A percentile compares a stretch with the other conserved stretches of the same genome.
phyloP scores from a whole-genome alignment of 1,284 basidiomycete genomes.

The Volvariella surrecta region DNA sequence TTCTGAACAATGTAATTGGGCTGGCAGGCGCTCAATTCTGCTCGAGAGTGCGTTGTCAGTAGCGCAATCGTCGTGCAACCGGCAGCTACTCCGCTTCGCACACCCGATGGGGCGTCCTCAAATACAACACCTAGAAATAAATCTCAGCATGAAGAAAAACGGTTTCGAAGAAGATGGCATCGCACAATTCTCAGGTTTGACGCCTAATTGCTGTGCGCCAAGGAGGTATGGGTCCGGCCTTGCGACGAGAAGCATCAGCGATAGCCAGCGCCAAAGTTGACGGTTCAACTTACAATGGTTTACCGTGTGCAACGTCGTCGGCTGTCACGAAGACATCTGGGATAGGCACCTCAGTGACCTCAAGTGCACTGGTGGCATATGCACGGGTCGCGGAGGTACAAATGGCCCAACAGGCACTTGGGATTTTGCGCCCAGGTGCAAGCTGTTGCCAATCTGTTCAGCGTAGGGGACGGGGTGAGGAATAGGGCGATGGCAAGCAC shows the following conservation, averaged over 20 bases:
- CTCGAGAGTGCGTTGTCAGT: conserved; percentile 67
- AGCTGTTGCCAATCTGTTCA: conserved; percentile 25
- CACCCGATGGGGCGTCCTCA: conserved; percentile 81
- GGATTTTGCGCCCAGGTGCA: conserved; percentile 30
- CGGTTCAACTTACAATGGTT: conserved; percentile 51
- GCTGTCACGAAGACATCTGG: conserved; percentile 70
- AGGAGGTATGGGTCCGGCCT: conserved; percentile 83
- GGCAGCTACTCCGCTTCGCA: conserved; percentile 66
- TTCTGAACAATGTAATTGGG: conserved; percentile 59
- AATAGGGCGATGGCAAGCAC: no score
- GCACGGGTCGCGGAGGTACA: conserved; percentile 59
- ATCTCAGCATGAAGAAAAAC: conserved; percentile 5
- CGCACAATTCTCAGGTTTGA: conserved; percentile 52
- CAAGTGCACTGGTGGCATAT: conserved; percentile 50
- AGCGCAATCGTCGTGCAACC: conserved; percentile 76
- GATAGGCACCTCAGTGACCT: conserved; percentile 39
- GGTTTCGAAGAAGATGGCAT: conserved; percentile 8
- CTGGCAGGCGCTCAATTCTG: conserved; percentile 48
- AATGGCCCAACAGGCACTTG: conserved; percentile 56
- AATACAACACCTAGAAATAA: conserved; percentile 59
- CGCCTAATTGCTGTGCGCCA: conserved; percentile 56
- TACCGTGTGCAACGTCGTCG: conserved; percentile 73
- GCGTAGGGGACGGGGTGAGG: conserved; percentile 5
- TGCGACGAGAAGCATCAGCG: conserved; percentile 3
- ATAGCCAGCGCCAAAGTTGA: background rate